A percentile compares a stretch with the other conserved stretches of the same genome.
Conservation (phyloP, 371 early-diverging fungal species). For the Phascolomyces articulosus region DNA sequence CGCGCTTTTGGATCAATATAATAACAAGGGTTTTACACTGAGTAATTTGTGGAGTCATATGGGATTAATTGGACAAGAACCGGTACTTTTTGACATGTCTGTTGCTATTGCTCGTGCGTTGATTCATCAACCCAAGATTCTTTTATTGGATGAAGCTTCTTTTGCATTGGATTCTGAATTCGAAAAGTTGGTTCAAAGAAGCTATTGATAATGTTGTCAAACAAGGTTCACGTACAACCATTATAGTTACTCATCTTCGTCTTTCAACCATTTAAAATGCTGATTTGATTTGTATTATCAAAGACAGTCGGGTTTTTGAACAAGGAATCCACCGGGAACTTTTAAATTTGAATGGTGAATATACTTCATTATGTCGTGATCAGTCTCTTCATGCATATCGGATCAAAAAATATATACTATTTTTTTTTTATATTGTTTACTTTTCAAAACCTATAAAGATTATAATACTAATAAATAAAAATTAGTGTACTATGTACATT, state of each 20-base stretch:
- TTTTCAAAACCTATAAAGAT: no score
- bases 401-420: no score
- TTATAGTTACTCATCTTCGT: conserved; percentile 73
- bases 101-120: conserved; percentile 58
- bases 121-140: conserved; percentile 82
- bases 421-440: no score
- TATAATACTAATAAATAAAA: no score
- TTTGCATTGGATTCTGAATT: conserved; percentile 88
- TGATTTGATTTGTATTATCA: conserved; percentile 78
- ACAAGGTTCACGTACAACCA: conserved; percentile 61
- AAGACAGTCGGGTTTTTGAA: conserved; percentile 67
- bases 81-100: conserved; percentile 76
- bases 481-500: no score
- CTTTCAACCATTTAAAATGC: conserved; percentile 77
- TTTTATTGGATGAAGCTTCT: conserved; percentile 96
- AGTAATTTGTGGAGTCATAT: conserved; percentile 70
- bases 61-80: conserved; percentile 89
- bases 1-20: conserved; percentile 65
- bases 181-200: conserved; percentile 86
- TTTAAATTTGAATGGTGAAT: conserved; percentile 44
- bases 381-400: no score
- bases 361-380: conserved; percentile 42
- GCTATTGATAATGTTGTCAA: conserved; percentile 76
- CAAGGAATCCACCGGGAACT: conserved; percentile 66
- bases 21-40: conserved; percentile 65